phyloP scores from a whole-genome alignment of 768 basidiomycete species.

The Podaxis carcinomalis region DNA sequence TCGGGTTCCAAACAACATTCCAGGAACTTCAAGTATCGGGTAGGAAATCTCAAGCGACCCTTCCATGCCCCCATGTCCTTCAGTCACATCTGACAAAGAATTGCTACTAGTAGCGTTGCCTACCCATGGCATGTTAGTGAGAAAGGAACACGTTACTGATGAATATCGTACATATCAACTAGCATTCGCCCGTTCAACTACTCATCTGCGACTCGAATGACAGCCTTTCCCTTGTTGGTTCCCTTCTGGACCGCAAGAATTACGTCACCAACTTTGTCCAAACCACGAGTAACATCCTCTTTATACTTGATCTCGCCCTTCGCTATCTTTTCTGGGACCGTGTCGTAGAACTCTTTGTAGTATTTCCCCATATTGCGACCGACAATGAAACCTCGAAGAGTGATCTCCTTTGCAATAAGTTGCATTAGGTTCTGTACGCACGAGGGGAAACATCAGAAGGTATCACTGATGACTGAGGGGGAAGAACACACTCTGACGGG shows the following conservation, averaged over 20 bases:
- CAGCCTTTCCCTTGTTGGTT: slow-evolving; percentile 29
- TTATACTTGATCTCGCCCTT: slow-evolving; percentile 41
- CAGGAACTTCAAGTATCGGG: no score
- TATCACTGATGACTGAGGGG: background rate
- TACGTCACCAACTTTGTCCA: slow-evolving; percentile 35
- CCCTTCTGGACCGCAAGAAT: slow-evolving; percentile 30
- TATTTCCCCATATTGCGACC: slow-evolving; percentile 23
- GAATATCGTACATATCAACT: no score
- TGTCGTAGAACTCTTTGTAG: slow-evolving; percentile 29
- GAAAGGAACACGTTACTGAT: no score
- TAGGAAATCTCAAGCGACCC: no score
- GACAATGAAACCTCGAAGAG: slow-evolving; percentile 39
- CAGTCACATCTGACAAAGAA: no score
- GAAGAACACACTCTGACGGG: slow-evolving; percentile 23
- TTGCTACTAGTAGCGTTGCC: no score
- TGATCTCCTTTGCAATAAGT: slow-evolving; percentile 37
- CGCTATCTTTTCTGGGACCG: slow-evolving; percentile 30
- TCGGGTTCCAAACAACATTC: no score
- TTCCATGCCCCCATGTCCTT: no score
- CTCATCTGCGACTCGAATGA: slow-evolving; percentile 31
- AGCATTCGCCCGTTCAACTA: background rate
- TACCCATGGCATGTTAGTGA: no score
- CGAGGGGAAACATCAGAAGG: background rate
- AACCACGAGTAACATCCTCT: slow-evolving; percentile 42
- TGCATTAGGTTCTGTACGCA: slow-evolving; percentile 29